phyloP scores from a whole-genome alignment of 2,329 filamentous ascomycete genomes.

The Coccinonectria pachysandricola region DNA sequence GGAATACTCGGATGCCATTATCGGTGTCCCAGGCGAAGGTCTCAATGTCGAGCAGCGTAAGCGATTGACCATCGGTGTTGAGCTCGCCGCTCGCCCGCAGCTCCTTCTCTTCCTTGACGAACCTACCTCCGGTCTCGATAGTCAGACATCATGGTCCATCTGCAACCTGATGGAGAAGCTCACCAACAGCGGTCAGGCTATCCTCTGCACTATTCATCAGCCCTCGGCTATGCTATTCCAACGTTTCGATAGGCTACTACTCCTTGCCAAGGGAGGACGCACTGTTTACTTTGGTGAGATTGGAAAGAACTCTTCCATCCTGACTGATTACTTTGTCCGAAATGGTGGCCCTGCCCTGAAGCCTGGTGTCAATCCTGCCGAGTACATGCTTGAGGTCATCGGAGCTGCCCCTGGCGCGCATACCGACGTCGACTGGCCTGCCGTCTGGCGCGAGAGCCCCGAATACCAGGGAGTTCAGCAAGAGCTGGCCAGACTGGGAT shows the following conservation, averaged over 20 bases:
- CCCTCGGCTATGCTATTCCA: constrained; percentile 25
- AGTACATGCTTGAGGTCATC: constrained; percentile 45
- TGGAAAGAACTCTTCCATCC: constrained; percentile 39
- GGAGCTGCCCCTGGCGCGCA: constrained; percentile 33
- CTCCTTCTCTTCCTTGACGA: constrained; percentile 48
- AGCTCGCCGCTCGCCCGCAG: constrained; percentile 38
- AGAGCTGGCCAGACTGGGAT: constrained; percentile 18
- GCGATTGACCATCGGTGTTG: constrained; percentile 43
- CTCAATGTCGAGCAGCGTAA: constrained; percentile 48
- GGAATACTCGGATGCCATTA: constrained; percentile 49
- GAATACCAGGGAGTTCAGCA: constrained; percentile 19
- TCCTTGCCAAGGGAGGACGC: constrained; percentile 47
- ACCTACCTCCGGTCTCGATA: constrained; percentile 45
- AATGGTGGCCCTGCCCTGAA: constrained; percentile 45
- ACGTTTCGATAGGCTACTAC: constrained; percentile 38
- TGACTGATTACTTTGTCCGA: constrained; percentile 48
- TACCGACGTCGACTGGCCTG: constrained; percentile 24
- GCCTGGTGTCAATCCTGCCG: constrained; percentile 49
- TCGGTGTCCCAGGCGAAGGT: constrained; percentile 45
- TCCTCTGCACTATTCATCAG: constrained; percentile 39
- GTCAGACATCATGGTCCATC: constrained; percentile 47
- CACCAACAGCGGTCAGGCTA: constrained; percentile 34
- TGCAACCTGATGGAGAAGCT: constrained; percentile 46
- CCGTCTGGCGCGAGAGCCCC: constrained; percentile 22
- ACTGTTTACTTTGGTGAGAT: constrained; percentile 56